Evolutionary conservation across 2,329 filamentous ascomycete species (phyloP).

Genomic region (Apiospora aurea): DNA sequence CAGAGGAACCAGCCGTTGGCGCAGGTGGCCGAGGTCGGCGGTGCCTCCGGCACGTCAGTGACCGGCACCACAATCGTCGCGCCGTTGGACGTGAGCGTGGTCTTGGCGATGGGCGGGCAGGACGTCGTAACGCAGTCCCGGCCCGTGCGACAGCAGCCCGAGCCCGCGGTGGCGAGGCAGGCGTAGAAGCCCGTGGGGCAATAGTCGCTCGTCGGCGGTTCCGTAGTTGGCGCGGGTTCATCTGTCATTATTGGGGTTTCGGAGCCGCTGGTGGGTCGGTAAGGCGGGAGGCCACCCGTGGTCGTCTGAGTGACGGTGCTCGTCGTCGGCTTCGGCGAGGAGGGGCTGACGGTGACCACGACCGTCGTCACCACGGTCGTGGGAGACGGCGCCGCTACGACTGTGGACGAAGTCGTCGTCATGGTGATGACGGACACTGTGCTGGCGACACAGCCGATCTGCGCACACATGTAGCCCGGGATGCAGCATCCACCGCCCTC

Average conservation of each 20-base stretch:
- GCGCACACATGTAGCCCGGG: constrained; percentile 72
- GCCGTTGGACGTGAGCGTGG: constrained; percentile 72
- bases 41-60: constrained; percentile 51
- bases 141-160: constrained; percentile 86
- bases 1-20: constrained; percentile 83
- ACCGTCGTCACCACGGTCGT: constrained; percentile 44
- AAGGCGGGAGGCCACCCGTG: constrained; percentile 45
- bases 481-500: constrained; percentile 80
- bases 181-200: constrained; percentile 94
- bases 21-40: constrained; percentile 60
- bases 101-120: constrained; percentile 68
- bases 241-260: constrained; percentile 41
- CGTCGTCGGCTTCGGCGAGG: constrained; percentile 38
- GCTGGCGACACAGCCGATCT: constrained; percentile 67
- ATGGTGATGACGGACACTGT: constrained; percentile 44
- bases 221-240: constrained; percentile 37
- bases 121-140: constrained; percentile 83
- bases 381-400: constrained; percentile 43
- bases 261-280: constrained; percentile 44
- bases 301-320: constrained; percentile 45
- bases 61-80: constrained; percentile 74
- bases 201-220: constrained; percentile 49
- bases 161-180: constrained; percentile 83
- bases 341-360: constrained; percentile 50
- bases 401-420: constrained; percentile 49